A percentile compares a stretch with the other conserved stretches of the same genome.
These are phyloP conservation scores for Neurospora sp. DNA, from an alignment of 495 filamentous ascomycete species.

Conservation along the genomic window DNA sequence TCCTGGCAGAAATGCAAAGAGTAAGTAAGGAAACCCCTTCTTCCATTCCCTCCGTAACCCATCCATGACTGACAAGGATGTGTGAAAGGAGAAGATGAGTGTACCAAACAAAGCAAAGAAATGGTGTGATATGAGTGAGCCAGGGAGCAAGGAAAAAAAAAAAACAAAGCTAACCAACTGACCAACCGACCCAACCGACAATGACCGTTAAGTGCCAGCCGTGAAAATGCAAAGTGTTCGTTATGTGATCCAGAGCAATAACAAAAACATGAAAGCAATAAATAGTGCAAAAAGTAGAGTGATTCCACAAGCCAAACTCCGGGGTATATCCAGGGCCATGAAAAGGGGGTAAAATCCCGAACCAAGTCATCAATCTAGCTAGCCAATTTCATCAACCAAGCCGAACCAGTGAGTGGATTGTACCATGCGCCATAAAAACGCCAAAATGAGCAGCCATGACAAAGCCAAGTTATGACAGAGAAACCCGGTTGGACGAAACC, in stretches of 20 bases:
- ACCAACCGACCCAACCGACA: not conserved
- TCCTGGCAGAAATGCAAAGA: not conserved
- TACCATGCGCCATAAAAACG: slow-evolving; percentile 1
- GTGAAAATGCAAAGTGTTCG: not conserved
- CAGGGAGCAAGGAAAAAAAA: not conserved
- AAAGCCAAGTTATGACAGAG: not conserved
- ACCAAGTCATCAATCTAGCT: not conserved
- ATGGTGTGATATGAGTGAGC: not conserved
- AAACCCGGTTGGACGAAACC: slow-evolving; percentile 6
- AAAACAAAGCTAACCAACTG: not conserved
- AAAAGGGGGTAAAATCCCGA: not conserved
- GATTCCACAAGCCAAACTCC: not conserved
- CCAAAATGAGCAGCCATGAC: not conserved
- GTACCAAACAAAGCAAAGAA: not conserved
- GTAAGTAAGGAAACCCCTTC: not conserved
- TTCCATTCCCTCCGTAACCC: not conserved
- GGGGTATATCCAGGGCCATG: not conserved
- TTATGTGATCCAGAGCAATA: slow-evolving; percentile 3
- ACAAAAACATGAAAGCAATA: not conserved
- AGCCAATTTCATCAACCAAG: not conserved
- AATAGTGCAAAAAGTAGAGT: not conserved
- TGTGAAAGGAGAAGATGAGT: not conserved
- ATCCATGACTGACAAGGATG: not conserved
- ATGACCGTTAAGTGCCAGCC: not conserved
- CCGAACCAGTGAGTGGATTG: not conserved